A percentile compares a stretch with the other conserved stretches of the same genome.
These are phyloP conservation scores for Talaromyces sp. DNA, from an alignment of 2,329 filamentous ascomycete species.

Conservation along the genomic window DNA sequence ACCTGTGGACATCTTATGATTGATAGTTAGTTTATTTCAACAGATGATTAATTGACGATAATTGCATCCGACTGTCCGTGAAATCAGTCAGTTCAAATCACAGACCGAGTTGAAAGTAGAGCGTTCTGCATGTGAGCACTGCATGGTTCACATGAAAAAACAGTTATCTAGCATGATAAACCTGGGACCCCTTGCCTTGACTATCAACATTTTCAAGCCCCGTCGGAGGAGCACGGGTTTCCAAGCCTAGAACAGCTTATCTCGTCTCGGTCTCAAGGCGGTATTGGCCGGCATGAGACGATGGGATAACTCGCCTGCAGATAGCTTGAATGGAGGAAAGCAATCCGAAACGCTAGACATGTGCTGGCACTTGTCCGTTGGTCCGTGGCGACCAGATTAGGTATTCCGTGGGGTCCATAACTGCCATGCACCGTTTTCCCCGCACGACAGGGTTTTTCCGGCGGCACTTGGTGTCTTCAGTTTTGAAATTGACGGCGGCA, in stretches of 20 bases:
- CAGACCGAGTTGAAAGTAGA: background rate
- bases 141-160: background rate
- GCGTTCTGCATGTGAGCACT: background rate
- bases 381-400: background rate
- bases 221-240: background rate
- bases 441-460: background rate
- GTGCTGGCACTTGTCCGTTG: background rate
- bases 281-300: background rate
- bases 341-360: slow-evolving; percentile 3
- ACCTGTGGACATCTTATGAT: too few species aligned
- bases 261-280: background rate
- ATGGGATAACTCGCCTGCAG: background rate
- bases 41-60: too few species aligned
- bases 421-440: background rate
- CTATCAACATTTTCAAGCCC: background rate
- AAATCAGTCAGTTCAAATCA: too few species aligned
- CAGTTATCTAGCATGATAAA: background rate
- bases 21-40: too few species aligned
- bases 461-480: too few species aligned
- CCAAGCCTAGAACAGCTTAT: background rate
- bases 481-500: background rate
- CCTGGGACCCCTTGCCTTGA: background rate
- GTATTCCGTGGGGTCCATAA: background rate
- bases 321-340: background rate
- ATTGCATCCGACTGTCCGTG: too few species aligned